These are phyloP conservation scores for Closterium sp. DNA, from an alignment of 139 green algal species.

Conservation along the genomic window DNA sequence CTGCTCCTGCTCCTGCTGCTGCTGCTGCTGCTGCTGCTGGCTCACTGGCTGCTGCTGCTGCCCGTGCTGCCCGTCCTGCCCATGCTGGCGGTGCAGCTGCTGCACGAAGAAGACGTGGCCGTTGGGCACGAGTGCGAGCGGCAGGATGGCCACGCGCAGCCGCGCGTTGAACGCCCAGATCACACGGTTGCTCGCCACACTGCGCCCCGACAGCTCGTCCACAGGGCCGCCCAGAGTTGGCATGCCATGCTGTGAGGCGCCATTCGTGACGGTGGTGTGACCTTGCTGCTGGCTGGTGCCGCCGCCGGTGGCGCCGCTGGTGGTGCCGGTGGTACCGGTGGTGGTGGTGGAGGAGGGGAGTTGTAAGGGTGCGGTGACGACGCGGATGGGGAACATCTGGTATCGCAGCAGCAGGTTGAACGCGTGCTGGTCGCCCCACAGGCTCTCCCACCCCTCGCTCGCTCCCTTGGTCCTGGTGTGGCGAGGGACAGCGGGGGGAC, in stretches of 20 bases:
- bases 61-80: background rate
- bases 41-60: background rate
- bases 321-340: background rate
- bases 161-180: background rate
- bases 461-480: constrained; percentile 89
- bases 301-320: too few relatives aligned
- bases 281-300: too few relatives aligned
- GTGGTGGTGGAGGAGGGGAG: background rate
- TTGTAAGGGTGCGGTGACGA: background rate
- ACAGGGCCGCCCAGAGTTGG: background rate
- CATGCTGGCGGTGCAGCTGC: background rate
- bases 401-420: constrained; percentile 45
- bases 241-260: background rate
- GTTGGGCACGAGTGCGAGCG: constrained; percentile 14
- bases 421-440: constrained; percentile 51
- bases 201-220: background rate
- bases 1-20: too few relatives aligned
- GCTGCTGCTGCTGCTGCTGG: too few relatives aligned
- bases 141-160: constrained; percentile 26
- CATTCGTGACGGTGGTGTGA: background rate
- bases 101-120: constrained; percentile 44
- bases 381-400: constrained; percentile 14
- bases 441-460: constrained; percentile 89
- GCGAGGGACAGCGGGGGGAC: background rate
- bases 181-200: constrained; percentile 8